Percentiles rank a stretch among this genome's conserved stretches.
These are phyloP conservation scores for Phytophthora pluvialis DNA, from an alignment of 352 stramenopile genomes.

Conservation along the genomic window DNA sequence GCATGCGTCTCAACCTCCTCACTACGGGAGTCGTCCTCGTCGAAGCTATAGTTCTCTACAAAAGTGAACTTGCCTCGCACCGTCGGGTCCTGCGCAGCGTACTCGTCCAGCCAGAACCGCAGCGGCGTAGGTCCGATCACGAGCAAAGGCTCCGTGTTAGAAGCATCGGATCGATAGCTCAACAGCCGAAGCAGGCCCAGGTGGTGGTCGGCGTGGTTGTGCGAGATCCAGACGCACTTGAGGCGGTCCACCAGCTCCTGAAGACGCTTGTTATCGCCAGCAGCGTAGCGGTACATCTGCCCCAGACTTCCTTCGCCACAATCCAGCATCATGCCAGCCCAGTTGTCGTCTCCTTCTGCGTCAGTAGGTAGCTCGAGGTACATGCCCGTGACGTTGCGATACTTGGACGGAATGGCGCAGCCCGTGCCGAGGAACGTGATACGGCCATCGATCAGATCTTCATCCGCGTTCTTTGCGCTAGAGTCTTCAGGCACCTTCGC, in stretches of 20 bases:
- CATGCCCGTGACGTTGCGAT: constrained; percentile 97
- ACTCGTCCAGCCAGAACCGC: constrained; percentile 93
- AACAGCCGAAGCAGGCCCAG: constrained; percentile 94
- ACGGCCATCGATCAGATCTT: constrained; percentile 44
- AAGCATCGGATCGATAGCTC: constrained; percentile 53
- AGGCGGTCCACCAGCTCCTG: constrained; percentile 71
- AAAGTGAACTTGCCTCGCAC: constrained; percentile 90
- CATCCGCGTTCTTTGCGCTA: constrained; percentile 11
- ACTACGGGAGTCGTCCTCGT: constrained; percentile 50
- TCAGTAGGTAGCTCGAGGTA: constrained; percentile 75
- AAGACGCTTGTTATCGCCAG: constrained; percentile 48
- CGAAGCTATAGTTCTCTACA: constrained; percentile 87
- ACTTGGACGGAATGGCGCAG: constrained; percentile 97
- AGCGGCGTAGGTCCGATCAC: constrained; percentile 94
- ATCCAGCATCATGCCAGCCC: constrained; percentile 92
- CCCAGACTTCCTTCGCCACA: constrained; percentile 96
- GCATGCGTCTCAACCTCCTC: constrained; percentile 35
- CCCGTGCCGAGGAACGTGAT: constrained; percentile 97
- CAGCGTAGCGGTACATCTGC: constrained; percentile 85
- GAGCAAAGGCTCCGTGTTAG: constrained; percentile 71
- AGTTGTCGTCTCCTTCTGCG: constrained; percentile 1
- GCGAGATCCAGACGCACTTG: constrained; percentile 96
- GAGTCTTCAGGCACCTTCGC: not conserved
- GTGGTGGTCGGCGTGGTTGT: constrained; percentile 98
- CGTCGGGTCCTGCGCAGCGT: constrained; percentile 76